Base-by-base conservation (phyloP, 257 asterid species). In the Nemophila menziesii region DNA sequence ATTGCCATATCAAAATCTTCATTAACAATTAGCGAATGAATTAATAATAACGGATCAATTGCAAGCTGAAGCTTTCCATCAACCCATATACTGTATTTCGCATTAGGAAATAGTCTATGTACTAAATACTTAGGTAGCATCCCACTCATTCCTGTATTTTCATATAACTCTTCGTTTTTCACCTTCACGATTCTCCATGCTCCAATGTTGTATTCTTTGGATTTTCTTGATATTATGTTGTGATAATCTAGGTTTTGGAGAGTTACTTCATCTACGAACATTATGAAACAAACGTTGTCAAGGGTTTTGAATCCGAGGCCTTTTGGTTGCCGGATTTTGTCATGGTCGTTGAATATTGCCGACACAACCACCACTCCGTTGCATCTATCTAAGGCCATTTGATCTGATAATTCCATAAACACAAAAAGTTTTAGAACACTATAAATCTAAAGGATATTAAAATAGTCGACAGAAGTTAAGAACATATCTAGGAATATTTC, bases 301-400 rank as follows among this genome's bases (percentile, higher is more conserved):
- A 62, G 60, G 44, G 96, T 81, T 24, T 57, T 64, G 18, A 80
- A 60, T 12, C 98, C 98, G 5, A 90, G 51, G 39, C 93, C 93
- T 43, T 39, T 74, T n/a, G 98, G 96, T 51, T 90, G 98, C 54
- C 96, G 75, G 63, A 85, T 77, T 64, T 90, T 90, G 67, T 90
- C 98, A 27, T 90, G 92, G 40, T 79, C 94, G 21, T 72, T 72
- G 71, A 85, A 90, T 44, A 85, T 65, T 1, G 96, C 96, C 1
- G 98, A 90, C 16, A 64, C 78, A 11, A 90, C 82, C n/a, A 90
- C 96, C 20, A 85, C 43, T 8, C 93, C 80, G 2, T 60, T 46
- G 39, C 98, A 90, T 9, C 61, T 60, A 8, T 81, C 93, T 96
- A 85, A 79, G 2, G 60, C 43, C 2, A 34, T 64, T 23, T 53